These are phyloP conservation scores for Cyphellophora europaea DNA, from an alignment of 2,329 filamentous ascomycete genomes.

Conservation along the genomic window DNA sequence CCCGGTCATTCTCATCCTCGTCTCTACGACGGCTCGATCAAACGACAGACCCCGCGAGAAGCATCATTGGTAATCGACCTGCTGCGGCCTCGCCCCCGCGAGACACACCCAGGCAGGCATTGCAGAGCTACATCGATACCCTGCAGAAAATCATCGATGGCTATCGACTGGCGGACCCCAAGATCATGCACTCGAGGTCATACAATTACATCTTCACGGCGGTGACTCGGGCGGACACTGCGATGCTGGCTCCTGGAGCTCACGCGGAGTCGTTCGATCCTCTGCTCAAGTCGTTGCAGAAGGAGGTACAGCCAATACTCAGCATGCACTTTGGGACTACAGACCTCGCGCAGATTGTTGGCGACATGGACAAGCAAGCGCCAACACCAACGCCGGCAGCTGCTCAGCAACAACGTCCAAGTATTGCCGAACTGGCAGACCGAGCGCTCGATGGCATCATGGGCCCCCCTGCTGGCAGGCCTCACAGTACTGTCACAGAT, in stretches of 20 bases:
- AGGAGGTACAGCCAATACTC: slow-evolving; percentile 17
- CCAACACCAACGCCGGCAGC: background rate
- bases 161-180: background rate
- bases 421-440: background rate
- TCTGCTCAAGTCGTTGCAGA: background rate
- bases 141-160: slow-evolving; percentile 1
- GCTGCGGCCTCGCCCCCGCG: background rate
- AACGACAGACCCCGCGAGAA: background rate
- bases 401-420: background rate
- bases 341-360: background rate
- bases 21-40: no score
- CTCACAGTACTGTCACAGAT: background rate
- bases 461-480: no score
- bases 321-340: slow-evolving; percentile 19
- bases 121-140: slow-evolving; percentile 1
- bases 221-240: background rate
- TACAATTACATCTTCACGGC: background rate
- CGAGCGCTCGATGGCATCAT: background rate
- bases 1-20: no score
- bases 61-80: background rate
- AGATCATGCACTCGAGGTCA: background rate
- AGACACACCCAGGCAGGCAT: slow-evolving; percentile 1
- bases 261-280: slow-evolving; percentile 1
- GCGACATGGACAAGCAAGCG: background rate
- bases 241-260: background rate